Evolutionary conservation across 2,329 filamentous ascomycete genomes (phyloP).

Genomic region (Elsinoe necatrix): DNA sequence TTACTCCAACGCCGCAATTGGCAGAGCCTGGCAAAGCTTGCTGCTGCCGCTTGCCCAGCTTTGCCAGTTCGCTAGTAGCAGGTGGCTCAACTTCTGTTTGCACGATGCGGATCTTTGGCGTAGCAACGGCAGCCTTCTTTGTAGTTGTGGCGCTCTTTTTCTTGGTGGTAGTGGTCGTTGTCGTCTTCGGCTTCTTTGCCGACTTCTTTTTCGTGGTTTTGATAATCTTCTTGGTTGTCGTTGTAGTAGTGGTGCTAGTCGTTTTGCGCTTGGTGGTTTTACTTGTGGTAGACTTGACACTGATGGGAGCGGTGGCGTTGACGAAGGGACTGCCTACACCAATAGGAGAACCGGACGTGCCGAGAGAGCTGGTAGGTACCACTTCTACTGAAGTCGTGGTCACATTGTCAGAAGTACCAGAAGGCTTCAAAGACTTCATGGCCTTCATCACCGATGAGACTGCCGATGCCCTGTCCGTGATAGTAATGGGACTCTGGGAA

Average conservation of each 20-base stretch:
- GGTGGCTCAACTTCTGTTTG: not conserved
- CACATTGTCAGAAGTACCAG: not conserved
- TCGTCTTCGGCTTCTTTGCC: not conserved
- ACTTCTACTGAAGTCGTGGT: not conserved
- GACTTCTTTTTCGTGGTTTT: not conserved
- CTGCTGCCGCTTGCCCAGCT: not conserved
- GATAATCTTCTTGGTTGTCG: not conserved
- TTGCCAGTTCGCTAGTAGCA: not conserved
- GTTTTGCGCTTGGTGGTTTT: not conserved
- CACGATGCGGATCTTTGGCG: not conserved
- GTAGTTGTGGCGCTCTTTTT: not conserved
- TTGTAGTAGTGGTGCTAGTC: not conserved
- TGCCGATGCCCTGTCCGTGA: not conserved
- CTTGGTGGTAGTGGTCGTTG: not conserved
- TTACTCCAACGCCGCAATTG: not conserved
- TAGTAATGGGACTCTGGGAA: not conserved
- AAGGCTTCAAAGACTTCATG: constrained; percentile 1
- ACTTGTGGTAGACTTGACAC: not conserved
- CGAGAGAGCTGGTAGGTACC: not conserved
- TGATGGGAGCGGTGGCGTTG: not conserved
- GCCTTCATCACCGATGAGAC: constrained; percentile 1
- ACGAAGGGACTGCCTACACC: not conserved
- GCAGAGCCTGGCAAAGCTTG: not conserved
- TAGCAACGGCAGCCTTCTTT: not conserved
- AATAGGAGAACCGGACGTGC: too few relatives aligned